These are phyloP conservation scores for Collybiopsis luxurians DNA, from an alignment of 768 basidiomycete genomes.

Conservation along the genomic window DNA sequence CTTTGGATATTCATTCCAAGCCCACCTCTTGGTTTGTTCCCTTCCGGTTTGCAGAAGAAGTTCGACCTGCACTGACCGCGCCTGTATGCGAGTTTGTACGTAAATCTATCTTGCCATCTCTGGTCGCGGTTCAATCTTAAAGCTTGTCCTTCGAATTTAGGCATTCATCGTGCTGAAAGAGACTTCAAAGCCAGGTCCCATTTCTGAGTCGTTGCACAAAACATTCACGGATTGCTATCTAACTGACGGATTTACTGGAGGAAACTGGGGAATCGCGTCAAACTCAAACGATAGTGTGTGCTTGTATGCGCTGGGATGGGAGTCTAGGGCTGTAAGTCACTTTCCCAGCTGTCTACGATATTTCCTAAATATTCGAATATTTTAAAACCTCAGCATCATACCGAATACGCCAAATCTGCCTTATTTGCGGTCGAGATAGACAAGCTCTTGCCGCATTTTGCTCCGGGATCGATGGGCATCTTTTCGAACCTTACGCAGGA, in stretches of 20 bases:
- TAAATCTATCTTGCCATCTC: neutral
- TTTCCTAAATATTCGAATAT: neutral
- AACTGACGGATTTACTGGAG: conserved; percentile 18
- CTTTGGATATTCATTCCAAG: conserved; percentile 12
- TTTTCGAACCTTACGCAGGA: conserved; percentile 4
- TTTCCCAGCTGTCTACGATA: neutral
- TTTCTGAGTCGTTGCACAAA: conserved; percentile 17
- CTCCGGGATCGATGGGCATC: neutral
- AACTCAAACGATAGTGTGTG: conserved; percentile 17
- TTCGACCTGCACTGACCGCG: conserved; percentile 17
- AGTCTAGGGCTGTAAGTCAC: conserved; percentile 14
- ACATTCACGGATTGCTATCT: conserved; percentile 22
- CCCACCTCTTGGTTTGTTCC: conserved; percentile 13
- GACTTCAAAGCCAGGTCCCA: conserved; percentile 3
- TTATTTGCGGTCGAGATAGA: conserved; percentile 18
- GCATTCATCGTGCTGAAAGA: conserved; percentile 13
- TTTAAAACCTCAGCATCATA: conserved; percentile 14
- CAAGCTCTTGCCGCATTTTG: conserved; percentile 15
- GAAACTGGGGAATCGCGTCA: conserved; percentile 17
- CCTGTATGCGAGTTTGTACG: conserved; percentile 20
- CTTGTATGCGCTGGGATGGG: conserved; percentile 21
- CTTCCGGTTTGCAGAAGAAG: conserved; percentile 13
- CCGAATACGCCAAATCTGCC: conserved; percentile 13
- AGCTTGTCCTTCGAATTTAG: neutral
- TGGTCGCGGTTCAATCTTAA: neutral